These are phyloP conservation scores for Suillus bovinus DNA, from an alignment of 768 basidiomycete genomes.

Conservation along the genomic window DNA sequence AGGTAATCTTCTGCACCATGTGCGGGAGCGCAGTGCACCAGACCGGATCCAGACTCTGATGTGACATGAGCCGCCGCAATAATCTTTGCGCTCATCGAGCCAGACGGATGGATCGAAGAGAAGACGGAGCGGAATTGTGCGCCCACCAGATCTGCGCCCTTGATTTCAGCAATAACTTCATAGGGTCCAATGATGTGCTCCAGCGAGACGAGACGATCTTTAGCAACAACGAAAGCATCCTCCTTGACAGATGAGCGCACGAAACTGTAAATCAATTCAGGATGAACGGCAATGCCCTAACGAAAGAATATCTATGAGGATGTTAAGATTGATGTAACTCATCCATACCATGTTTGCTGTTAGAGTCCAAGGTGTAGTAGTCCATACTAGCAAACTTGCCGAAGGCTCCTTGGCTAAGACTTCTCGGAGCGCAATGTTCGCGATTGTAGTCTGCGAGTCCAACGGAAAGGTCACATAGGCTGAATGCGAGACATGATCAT, in stretches of 20 bases:
- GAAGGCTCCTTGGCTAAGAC: constrained; percentile 32
- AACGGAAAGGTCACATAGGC: constrained; percentile 83
- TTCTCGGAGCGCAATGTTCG: constrained; percentile 28
- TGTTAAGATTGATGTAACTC: constrained; percentile 2
- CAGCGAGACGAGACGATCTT: constrained; percentile 46
- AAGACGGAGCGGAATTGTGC: constrained; percentile 66
- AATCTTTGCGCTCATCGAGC: constrained; percentile 37
- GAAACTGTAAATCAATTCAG: constrained; percentile 66
- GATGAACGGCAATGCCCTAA: constrained; percentile 88
- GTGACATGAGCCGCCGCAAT: constrained; percentile 80
- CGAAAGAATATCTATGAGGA: neutral
- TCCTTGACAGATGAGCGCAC: constrained; percentile 35
- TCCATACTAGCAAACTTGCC: constrained; percentile 82
- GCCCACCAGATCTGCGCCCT: constrained; percentile 52
- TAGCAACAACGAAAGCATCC: constrained; percentile 48
- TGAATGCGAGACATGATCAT: constrained; percentile 85
- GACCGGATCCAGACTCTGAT: constrained; percentile 85
- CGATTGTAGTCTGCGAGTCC: constrained; percentile 30
- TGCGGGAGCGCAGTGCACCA: constrained; percentile 94
- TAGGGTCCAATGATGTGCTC: constrained; percentile 23
- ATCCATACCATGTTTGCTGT: constrained; percentile 86
- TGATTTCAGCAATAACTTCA: constrained; percentile 22
- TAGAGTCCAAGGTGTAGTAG: constrained; percentile 97
- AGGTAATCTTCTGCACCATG: constrained; percentile 94
- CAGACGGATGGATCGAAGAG: constrained; percentile 24